Evolutionary conservation across 768 basidiomycete genomes (phyloP).

Genomic region (Naganishia friedmannii): DNA sequence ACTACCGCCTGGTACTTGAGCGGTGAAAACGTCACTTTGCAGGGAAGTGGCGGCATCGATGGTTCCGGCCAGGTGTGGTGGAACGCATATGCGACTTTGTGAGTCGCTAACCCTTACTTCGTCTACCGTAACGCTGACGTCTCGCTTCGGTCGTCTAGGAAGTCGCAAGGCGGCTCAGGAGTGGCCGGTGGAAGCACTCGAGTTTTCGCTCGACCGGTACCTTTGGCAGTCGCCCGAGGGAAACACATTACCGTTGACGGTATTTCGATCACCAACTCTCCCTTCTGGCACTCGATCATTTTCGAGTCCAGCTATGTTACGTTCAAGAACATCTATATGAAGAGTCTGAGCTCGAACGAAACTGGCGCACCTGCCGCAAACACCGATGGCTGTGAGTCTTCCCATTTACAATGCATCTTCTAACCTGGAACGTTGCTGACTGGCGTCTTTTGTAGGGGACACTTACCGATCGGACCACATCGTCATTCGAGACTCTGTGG

Average conservation of each 20-base stretch:
- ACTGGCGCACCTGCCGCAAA: constrained; percentile 35
- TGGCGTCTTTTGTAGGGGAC: constrained; percentile 54
- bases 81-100: constrained; percentile 3
- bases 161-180: constrained; percentile 39
- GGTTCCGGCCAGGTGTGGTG: constrained; percentile 60
- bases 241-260: constrained; percentile 56
- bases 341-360: constrained; percentile 34
- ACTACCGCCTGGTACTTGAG: constrained; percentile 40
- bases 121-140: too few species aligned
- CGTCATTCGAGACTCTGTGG: constrained; percentile 52
- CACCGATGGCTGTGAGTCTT: constrained; percentile 55
- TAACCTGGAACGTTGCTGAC: neutral
- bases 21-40: constrained; percentile 40
- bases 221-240: constrained; percentile 60
- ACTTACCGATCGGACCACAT: constrained; percentile 57
- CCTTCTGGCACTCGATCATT: constrained; percentile 30
- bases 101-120: neutral
- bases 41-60: constrained; percentile 66
- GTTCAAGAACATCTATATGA: constrained; percentile 53
- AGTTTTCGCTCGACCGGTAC: constrained; percentile 59
- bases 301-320: constrained; percentile 50
- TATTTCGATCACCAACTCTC: constrained; percentile 29
- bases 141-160: constrained; percentile 40
- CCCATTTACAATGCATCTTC: neutral
- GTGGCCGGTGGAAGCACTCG: constrained; percentile 56